Evolutionary conservation across 75 land plant genomes (phyloP).

Genomic region (Ceratopteris richardii): DNA sequence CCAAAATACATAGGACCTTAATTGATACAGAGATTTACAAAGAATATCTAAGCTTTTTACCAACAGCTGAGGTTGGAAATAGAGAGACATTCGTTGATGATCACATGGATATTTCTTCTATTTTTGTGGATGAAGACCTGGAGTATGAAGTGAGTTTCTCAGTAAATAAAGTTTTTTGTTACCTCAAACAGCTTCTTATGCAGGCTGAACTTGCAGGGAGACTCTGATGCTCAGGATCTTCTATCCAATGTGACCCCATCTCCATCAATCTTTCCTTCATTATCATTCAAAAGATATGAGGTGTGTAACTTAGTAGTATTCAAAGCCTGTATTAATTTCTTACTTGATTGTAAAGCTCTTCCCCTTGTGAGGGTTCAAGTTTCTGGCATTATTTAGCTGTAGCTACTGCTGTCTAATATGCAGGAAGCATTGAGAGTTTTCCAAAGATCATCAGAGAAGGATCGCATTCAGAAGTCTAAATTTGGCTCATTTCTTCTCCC

Average conservation of each 20-base stretch:
- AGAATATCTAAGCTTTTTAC: slow-evolving; percentile 2
- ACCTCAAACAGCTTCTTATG: too few relatives aligned
- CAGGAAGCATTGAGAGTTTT: too few relatives aligned
- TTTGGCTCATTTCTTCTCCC: too few relatives aligned
- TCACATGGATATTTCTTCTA: background rate
- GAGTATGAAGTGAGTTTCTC: slow-evolving; percentile 8
- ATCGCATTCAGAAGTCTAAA: too few relatives aligned
- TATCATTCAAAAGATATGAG: background rate
- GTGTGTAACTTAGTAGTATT: too few relatives aligned
- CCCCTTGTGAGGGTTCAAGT: too few relatives aligned
- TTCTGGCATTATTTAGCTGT: too few relatives aligned
- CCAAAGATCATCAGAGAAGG: too few relatives aligned
- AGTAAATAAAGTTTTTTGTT: too few relatives aligned
- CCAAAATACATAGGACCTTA: background rate
- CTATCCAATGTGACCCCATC: background rate
- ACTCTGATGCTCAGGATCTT: slow-evolving; percentile 9
- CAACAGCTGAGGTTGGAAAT: background rate
- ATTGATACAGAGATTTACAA: background rate
- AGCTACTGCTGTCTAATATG: too few relatives aligned
- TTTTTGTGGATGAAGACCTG: slow-evolving; percentile 4
- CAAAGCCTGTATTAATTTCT: too few relatives aligned
- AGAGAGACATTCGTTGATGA: background rate
- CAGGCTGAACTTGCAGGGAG: background rate
- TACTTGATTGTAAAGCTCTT: too few relatives aligned
- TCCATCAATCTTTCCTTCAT: background rate